These are phyloP conservation scores for Coemansia sp. DNA, from an alignment of 192 early-diverging fungal species.

Conservation along the genomic window DNA sequence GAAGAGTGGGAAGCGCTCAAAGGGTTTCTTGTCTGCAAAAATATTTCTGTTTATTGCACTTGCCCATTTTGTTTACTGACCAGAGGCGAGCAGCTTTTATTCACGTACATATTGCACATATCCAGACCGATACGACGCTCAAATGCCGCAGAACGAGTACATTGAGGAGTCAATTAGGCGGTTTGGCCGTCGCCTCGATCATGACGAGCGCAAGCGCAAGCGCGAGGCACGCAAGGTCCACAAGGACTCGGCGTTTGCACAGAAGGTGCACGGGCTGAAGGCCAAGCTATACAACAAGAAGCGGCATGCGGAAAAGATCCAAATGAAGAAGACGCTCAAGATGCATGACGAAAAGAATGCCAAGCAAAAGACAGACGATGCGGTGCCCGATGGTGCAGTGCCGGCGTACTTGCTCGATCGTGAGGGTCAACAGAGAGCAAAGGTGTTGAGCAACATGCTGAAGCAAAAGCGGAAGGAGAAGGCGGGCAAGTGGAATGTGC, in stretches of 20 bases:
- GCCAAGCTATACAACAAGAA: constrained; percentile 99
- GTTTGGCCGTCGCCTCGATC: constrained; percentile 93
- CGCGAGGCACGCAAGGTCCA: constrained; percentile 90
- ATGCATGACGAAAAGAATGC: constrained; percentile 96
- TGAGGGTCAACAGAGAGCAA: constrained; percentile 95
- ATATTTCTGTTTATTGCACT: neutral
- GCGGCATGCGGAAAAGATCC: constrained; percentile 96
- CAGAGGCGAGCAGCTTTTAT: neutral
- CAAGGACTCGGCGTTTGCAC: constrained; percentile 86
- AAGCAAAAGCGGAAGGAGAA: constrained; percentile 99
- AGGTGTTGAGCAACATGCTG: constrained; percentile 98
- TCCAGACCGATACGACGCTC: neutral
- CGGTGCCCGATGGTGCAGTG: constrained; percentile 92
- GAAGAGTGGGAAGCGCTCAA: neutral
- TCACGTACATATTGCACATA: neutral
- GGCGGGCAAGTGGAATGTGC: constrained; percentile 97
- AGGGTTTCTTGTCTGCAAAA: neutral
- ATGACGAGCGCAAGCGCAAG: constrained; percentile 97
- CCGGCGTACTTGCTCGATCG: constrained; percentile 97
- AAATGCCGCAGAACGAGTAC: constrained; percentile 90
- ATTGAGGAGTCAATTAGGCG: constrained; percentile 98
- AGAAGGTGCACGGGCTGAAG: constrained; percentile 96
- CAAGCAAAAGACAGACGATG: constrained; percentile 86
- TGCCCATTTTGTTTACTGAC: constrained; percentile 6
- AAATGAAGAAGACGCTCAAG: constrained; percentile 99